Conservation (phyloP, 169 alveolate species). For the Eimeria brunetti region DNA sequence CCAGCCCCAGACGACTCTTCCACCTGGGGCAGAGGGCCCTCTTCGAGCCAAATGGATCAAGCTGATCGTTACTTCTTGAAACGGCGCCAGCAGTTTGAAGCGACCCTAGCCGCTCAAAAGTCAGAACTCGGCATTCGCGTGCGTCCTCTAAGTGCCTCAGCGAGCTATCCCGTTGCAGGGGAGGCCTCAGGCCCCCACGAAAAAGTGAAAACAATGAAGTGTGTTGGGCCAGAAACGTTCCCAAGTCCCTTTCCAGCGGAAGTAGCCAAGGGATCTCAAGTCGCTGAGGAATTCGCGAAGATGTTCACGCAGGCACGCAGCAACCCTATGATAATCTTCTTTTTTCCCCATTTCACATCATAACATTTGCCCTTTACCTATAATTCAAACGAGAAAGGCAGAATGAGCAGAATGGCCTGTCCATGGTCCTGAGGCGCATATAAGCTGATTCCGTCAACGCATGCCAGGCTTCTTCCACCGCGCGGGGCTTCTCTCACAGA, state of each 20-base stretch:
- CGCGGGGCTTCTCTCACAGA: too few species aligned
- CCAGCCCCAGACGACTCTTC: background rate
- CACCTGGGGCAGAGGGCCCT: background rate
- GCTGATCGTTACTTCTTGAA: slow-evolving; percentile 10
- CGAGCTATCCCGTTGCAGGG: background rate
- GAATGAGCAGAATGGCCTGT: background rate
- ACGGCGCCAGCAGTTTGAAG: slow-evolving; percentile 56
- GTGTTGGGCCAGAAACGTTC: slow-evolving; percentile 35
- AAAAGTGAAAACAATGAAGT: background rate
- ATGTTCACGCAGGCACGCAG: slow-evolving; percentile 16
- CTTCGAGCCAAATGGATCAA: background rate
- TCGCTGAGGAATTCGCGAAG: slow-evolving; percentile 36
- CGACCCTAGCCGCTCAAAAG: background rate
- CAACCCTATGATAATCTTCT: background rate
- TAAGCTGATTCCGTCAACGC: too few species aligned
- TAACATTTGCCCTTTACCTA: background rate
- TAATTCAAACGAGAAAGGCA: background rate
- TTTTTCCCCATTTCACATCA: too few species aligned
- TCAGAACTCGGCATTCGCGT: background rate
- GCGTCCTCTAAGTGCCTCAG: slow-evolving; percentile 23
- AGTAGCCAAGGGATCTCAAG: slow-evolving; percentile 17
- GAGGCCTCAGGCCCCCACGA: background rate
- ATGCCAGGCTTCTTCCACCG: background rate
- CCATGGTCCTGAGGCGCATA: background rate
- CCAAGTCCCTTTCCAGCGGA: slow-evolving; percentile 24